Base-by-base conservation (phyloP, 2,329 filamentous ascomycete species). In the Penicillium sp. region DNA sequence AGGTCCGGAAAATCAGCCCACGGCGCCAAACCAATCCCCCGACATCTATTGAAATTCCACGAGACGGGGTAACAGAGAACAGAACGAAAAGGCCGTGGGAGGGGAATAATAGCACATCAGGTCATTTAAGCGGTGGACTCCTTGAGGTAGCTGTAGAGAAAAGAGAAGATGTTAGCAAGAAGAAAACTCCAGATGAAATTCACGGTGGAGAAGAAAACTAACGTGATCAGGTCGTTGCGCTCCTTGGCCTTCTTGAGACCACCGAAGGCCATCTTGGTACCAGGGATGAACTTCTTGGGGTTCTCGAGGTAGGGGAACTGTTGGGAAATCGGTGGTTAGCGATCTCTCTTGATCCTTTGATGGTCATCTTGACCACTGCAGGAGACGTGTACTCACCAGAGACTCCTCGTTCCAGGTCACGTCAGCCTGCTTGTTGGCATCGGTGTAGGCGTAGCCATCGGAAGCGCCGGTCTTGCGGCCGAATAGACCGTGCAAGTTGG, bases 211-310 rank as follows among this genome's bases (percentile, higher is more conserved):
- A n/a, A n/a, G n/a, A n/a, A n/a, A 66, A 87, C 90, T 76, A 91
- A 94, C 90, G 92, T 93, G 88, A 99, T 97, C 76, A 99, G 87
- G 83, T 99, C 94, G 82, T 98, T 97, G 82, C 95, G 89, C 86
- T 98, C 95, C 91, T 98, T 98, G 79, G 89, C 88, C 92, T 99
- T 99, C 93, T 99, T 99, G 79, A 99, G 88, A 82, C 95, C 95
- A 85, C 95, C 95, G 80, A 98, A 99, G 76, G 95, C 95, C 95
- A 99, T 99, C 92, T 98, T 99, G 85, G 95, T 99, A 74, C 95
- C 95, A 73, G 95, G 95, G 71, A 99, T 97, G 89, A 93, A 99
- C 88, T 98, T 98, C 91, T 99, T 99, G 85, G 95, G 95, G 91
- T 98, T 98, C 89, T 99, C 95, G 77, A 99, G 93, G 89, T 99